A percentile compares a stretch with the other conserved stretches of the same genome.
phyloP scores from a whole-genome alignment of 768 basidiomycete genomes.

The Tricholomella constricta region DNA sequence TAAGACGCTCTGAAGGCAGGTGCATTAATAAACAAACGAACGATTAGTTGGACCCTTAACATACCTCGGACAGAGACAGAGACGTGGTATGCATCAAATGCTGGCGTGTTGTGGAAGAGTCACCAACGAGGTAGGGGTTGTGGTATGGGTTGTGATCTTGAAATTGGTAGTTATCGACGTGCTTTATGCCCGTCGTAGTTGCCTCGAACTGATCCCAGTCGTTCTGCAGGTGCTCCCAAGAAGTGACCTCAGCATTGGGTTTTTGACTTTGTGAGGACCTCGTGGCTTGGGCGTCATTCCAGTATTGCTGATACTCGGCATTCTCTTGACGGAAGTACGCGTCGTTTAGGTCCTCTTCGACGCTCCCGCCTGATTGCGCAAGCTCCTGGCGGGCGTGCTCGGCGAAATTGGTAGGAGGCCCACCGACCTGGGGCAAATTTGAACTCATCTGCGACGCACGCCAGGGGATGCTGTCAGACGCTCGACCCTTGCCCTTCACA shows the following conservation, averaged over 20 bases:
- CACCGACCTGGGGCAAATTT: slow-evolving; percentile 10
- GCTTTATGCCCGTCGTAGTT: slow-evolving; percentile 62
- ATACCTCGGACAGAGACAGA: slow-evolving; percentile 45
- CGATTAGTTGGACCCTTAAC: slow-evolving; percentile 12
- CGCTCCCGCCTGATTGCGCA: not conserved
- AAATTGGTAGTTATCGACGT: slow-evolving; percentile 65
- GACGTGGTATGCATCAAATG: slow-evolving; percentile 40
- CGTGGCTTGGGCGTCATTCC: slow-evolving; percentile 33
- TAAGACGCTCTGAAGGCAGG: slow-evolving; percentile 66
- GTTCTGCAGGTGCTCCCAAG: slow-evolving; percentile 70
- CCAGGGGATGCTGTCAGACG: slow-evolving; percentile 27
- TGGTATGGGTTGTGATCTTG: slow-evolving; percentile 79
- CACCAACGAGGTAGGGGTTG: slow-evolving; percentile 77
- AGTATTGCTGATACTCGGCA: slow-evolving; percentile 60
- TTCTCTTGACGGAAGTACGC: slow-evolving; percentile 76
- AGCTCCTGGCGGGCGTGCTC: slow-evolving; percentile 6
- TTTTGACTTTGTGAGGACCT: slow-evolving; percentile 13
- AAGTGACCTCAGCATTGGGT: slow-evolving; percentile 28
- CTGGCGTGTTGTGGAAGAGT: slow-evolving; percentile 54
- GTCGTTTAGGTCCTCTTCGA: slow-evolving; percentile 50
- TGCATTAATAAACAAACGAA: slow-evolving; percentile 13
- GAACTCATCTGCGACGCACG: slow-evolving; percentile 6
- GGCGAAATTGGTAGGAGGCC: slow-evolving; percentile 6
- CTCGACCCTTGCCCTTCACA: slow-evolving; percentile 72
- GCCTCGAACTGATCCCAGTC: slow-evolving; percentile 87